Evolutionary conservation across 179 eudicot species (phyloP), one percentile per base, ranked within the genome.

Genomic region (Actinidia arguta): DNA sequence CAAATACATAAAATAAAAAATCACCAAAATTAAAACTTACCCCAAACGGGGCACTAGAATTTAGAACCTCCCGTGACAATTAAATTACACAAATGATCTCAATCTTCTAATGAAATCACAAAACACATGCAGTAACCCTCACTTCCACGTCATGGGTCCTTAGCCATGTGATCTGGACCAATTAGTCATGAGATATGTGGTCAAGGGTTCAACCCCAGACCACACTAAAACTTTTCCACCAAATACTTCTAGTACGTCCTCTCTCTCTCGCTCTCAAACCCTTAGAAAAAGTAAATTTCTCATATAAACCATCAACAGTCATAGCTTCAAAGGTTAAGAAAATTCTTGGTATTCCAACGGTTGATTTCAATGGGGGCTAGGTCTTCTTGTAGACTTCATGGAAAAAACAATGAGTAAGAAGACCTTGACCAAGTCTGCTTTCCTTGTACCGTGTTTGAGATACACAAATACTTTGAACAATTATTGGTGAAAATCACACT

Each of bases 361-460:
- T 66, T 78, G 81, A 24, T 51, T 47, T 78, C 74, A 66, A 79
- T 5, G 50, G 8, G 51, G 76, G 66, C 82, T 14, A 36, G 47
- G 82, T 83, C 82, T 58, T 62, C 85, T 58, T n/a, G 78, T 71
- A 83, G 82, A 78, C 85, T 61, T 62, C 44, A n/a, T 70, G 13
- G 50, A 9, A 42, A 16, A 66, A 61, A 66, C 52, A 42, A 76
- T 44, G 36, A 72, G 51, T 8, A 51, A 16, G 24, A 2, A 52
- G 80, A 75, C 83, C 80, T 31, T 12, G 86, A 84, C 86, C 75
- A 27, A n/a, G 86, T 83, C 85, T 22, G 14, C 13, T 10, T 81
- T 79, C 67, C 10, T 52, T 75, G 69, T 58, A 74, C 47, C 86
- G 80, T 84, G 86, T 84, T 66, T 56, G 22, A 78, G 58, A 25